These are phyloP conservation scores for Fusarium sp. DNA, from an alignment of 2,329 filamentous ascomycete genomes.

Conservation along the genomic window DNA sequence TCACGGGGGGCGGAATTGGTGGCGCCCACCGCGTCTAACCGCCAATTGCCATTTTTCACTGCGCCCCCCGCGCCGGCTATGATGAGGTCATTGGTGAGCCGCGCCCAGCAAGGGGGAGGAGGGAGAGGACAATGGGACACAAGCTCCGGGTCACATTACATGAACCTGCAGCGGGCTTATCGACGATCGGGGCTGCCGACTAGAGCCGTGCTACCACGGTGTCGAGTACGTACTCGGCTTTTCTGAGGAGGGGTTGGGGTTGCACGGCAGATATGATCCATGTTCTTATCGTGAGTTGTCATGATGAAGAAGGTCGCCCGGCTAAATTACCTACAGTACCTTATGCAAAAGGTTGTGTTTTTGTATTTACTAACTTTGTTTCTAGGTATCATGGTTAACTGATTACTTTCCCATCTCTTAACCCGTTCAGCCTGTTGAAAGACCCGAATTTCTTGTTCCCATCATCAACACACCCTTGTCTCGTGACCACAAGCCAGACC, in stretches of 20 bases:
- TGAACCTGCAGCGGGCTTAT: conserved; percentile 23
- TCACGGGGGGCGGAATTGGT: conserved; percentile 33
- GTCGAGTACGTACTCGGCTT: neutral
- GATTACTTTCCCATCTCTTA: conserved; percentile 27
- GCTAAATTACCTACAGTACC: neutral
- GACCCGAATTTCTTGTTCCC: conserved; percentile 15
- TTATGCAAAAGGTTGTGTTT: neutral
- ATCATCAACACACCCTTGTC: conserved; percentile 7
- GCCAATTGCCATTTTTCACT: conserved; percentile 37
- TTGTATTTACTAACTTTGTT: neutral
- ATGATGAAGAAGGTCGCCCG: conserved; percentile 12
- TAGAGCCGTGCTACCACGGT: neutral
- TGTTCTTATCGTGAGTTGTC: conserved; percentile 2
- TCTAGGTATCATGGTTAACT: conserved; percentile 31
- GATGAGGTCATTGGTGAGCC: conserved; percentile 24
- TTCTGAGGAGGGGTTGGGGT: conserved; percentile 1
- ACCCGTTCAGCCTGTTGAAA: conserved; percentile 39
- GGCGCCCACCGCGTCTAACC: conserved; percentile 36
- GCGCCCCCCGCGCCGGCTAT: neutral
- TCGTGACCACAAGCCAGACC: conserved; percentile 1
- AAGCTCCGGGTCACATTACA: conserved; percentile 29
- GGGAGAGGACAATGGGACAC: neutral
- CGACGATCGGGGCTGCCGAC: conserved; percentile 18
- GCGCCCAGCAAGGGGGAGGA: neutral
- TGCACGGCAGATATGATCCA: neutral